Percentiles rank a stretch among this genome's conserved stretches.
These are phyloP conservation scores for Fonsecaea monophora DNA, from an alignment of 2,329 filamentous ascomycete species.

Conservation along the genomic window DNA sequence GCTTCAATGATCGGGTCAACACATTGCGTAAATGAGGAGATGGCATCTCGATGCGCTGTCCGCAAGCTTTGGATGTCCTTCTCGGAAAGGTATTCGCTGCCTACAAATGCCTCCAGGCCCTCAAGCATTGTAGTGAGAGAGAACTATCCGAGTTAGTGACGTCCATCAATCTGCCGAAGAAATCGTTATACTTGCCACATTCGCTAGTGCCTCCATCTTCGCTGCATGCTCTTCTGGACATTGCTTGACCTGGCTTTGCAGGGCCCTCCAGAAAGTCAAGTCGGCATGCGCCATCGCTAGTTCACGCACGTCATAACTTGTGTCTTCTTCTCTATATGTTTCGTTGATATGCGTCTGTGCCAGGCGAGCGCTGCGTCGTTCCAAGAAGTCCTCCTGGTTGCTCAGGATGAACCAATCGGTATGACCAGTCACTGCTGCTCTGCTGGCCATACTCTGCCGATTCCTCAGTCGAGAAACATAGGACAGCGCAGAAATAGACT, in stretches of 20 bases:
- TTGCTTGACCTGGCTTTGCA: conserved; percentile 31
- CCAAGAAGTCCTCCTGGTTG: conserved; percentile 36
- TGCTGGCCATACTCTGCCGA: too few species aligned
- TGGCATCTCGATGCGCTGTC: conserved; percentile 31
- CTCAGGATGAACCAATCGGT: conserved; percentile 34
- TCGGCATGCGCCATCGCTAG: conserved; percentile 41
- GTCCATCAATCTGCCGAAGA: conserved; percentile 29
- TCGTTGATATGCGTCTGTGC: conserved; percentile 36
- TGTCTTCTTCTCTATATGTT: conserved; percentile 35
- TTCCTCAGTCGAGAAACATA: too few species aligned
- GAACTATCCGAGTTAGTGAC: conserved; percentile 35
- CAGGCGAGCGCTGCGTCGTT: conserved; percentile 33
- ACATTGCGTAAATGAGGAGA: conserved; percentile 29
- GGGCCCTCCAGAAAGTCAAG: conserved; percentile 36
- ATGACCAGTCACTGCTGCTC: conserved; percentile 34
- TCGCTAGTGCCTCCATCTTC: conserved; percentile 28
- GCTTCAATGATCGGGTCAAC: conserved; percentile 36
- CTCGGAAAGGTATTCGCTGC: conserved; percentile 22
- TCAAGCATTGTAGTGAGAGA: conserved; percentile 32
- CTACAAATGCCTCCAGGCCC: conserved; percentile 28
- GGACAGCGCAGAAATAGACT: too few species aligned
- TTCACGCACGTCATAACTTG: conserved; percentile 37
- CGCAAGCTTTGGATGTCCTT: conserved; percentile 25
- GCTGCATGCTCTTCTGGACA: conserved; percentile 1
- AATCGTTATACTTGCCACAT: conserved; percentile 36